Evolutionary conservation across 2,329 filamentous ascomycete species (phyloP), one percentile per base, ranked within the genome.

Genomic region (Aspergillus latus): DNA sequence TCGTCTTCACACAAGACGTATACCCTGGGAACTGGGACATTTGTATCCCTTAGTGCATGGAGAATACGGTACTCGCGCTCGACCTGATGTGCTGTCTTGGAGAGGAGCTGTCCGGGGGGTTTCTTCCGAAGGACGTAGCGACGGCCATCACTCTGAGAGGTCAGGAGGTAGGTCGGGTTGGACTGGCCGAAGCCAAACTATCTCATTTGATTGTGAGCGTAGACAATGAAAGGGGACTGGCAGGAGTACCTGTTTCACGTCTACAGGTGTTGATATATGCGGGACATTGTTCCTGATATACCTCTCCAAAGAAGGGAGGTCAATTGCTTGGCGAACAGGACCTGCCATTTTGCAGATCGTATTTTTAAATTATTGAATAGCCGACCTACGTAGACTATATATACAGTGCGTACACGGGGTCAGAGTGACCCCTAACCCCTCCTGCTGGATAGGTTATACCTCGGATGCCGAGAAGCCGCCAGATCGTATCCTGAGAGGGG

Each of bases 141-240:
- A 13, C 13, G 86, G 64, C 79, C 74, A 50, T 86, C 84, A 70
- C 85, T 80, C 62, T 85, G 80, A 49, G 86, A 86, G n/a, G 87
- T 96, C 68, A 97, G 82, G 68, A 93, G 90, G 77, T 97, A 97
- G 2, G 94, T 99, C 43, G 94, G 94, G 72, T 97, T 99, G 56
- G 91, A 96, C 77, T 97, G 93, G 58, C 93, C 94, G 73, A 95
- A 97, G 67, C 92, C 91, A 72, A 97, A 99, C 90, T 97, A 68
- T n/a, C 8, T 36, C 2, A 36, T 9, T 9, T 13, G 8, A 13
- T 36, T 36, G 13, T 36, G 8, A 36, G 8, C 34, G 13, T 13
- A 9, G 34, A 13, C 34, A n/a, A 4, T 21, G 26, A 21, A 15
- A 46, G 28, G 29, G 42, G 5, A n/a, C 7, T n/a, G 9, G 15